Evolutionary conservation across 257 asterid genomes (phyloP).

Genomic region (Paraleonurus japonicus): DNA sequence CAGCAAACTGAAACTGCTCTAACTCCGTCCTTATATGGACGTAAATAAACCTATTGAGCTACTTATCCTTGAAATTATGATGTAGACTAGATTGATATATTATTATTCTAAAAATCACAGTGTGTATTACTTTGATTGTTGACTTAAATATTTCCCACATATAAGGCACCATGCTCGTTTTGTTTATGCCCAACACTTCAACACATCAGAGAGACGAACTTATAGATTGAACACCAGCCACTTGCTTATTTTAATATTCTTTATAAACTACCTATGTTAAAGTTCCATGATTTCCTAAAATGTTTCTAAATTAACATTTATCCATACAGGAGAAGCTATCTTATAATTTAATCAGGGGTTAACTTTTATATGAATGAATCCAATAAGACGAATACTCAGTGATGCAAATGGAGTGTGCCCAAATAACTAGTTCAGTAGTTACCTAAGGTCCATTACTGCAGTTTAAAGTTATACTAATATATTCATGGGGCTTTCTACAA

Average conservation of each 20-base stretch:
- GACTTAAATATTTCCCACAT: not conserved
- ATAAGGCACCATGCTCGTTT: not conserved
- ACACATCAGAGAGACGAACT: not conserved
- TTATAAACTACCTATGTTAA: not conserved
- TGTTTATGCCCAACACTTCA: not conserved
- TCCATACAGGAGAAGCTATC: too few species aligned
- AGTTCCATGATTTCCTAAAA: too few species aligned
- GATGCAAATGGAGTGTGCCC: not conserved
- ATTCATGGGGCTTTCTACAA: too few species aligned
- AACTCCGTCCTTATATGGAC: not conserved
- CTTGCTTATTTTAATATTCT: constrained; percentile 1
- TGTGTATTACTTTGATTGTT: not conserved
- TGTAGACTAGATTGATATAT: not conserved
- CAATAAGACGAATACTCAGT: not conserved
- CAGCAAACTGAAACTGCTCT: not conserved
- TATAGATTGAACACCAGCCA: not conserved
- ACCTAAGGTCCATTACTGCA: not conserved
- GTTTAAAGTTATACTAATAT: not conserved
- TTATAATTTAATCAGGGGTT: too few species aligned
- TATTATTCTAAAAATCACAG: not conserved
- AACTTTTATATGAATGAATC: not conserved
- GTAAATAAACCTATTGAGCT: not conserved
- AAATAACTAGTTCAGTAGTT: not conserved
- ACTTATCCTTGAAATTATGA: not conserved
- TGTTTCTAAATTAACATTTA: not conserved